Evolutionary conservation across 768 basidiomycete species (phyloP).

Genomic region (Termitomyces sp.): DNA sequence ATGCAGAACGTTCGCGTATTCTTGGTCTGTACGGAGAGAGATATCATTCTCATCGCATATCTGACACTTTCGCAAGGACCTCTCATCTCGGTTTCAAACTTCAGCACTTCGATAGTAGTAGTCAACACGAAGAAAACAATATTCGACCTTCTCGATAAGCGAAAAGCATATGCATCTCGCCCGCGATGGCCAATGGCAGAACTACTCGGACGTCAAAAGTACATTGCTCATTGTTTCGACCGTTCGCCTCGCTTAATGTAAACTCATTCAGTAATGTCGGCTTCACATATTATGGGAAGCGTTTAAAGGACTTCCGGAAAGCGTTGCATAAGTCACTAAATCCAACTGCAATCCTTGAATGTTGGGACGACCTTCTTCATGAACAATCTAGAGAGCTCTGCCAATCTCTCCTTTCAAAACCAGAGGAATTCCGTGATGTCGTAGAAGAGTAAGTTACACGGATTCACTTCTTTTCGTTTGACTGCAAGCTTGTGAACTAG

Average conservation of each 20-base stretch:
- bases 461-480: neutral
- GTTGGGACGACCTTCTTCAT: neutral
- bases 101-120: neutral
- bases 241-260: neutral
- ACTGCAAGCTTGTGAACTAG: neutral
- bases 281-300: neutral
- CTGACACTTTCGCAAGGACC: neutral
- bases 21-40: neutral
- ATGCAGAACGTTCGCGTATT: neutral
- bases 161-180: neutral
- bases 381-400: neutral
- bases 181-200: neutral
- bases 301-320: neutral
- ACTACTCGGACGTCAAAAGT: conserved; percentile 1
- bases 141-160: neutral
- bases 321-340: neutral
- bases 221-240: neutral
- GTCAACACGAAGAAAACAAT: neutral
- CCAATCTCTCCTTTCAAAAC: neutral
- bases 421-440: neutral
- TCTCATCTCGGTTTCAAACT: neutral
- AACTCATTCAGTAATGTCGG: neutral
- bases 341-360: neutral
- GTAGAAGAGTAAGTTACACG: neutral
- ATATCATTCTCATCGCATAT: neutral